Conservation (phyloP, 306 rosid genomes). For the Lagenaria siceraria region DNA sequence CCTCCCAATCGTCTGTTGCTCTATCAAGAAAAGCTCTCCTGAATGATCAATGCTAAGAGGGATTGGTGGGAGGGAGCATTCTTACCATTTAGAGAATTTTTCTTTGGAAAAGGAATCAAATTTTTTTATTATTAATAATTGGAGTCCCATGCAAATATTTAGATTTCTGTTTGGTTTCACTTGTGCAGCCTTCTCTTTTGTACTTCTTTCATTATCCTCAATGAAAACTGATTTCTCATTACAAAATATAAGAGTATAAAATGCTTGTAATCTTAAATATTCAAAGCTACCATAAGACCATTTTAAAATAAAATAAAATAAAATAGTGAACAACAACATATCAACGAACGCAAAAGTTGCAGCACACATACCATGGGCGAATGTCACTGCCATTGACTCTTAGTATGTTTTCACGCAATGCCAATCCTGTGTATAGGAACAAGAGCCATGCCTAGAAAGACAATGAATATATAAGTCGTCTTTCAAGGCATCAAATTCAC, state of each 20-base stretch:
- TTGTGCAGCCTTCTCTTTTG: background rate
- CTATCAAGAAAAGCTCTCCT: no score
- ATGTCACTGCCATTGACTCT: conserved; percentile 95
- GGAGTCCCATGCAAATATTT: no score
- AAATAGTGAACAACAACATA: background rate
- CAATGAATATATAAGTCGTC: background rate
- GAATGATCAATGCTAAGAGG: no score
- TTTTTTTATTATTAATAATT: no score
- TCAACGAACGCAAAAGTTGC: background rate
- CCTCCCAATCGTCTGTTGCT: no score
- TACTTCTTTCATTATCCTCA: background rate
- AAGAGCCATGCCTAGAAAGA: conserved; percentile 81
- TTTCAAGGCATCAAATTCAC: background rate
- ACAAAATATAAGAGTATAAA: background rate
- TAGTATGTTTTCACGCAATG: conserved; percentile 89
- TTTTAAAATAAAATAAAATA: background rate
- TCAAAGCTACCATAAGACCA: background rate
- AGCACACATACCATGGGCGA: conserved; percentile 66
- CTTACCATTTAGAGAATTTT: no score
- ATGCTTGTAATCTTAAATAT: background rate
- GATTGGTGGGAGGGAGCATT: no score
- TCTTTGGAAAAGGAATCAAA: no score
- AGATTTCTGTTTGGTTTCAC: background rate
- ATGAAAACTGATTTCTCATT: background rate
- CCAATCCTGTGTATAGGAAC: conserved; percentile 89